These are phyloP conservation scores for Aureobasidium pullulans DNA, from an alignment of 2,329 filamentous ascomycete genomes.

Conservation along the genomic window DNA sequence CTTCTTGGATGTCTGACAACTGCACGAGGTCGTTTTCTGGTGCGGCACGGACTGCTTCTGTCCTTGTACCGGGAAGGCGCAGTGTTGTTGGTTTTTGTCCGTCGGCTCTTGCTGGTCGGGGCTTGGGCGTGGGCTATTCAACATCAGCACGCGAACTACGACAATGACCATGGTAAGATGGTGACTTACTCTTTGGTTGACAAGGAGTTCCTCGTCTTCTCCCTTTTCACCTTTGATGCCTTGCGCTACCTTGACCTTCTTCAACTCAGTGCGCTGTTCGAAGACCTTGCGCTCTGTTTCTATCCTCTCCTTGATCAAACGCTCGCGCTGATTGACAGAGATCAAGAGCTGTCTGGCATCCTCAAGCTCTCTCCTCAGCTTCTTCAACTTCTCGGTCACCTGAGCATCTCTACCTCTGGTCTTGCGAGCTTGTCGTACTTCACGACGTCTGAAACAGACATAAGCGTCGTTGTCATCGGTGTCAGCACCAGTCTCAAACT, in stretches of 20 bases:
- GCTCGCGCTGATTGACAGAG: slow-evolving; percentile 71
- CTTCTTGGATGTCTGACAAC: slow-evolving; percentile 67
- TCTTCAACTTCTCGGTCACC: slow-evolving; percentile 89
- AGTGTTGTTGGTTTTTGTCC: slow-evolving; percentile 57
- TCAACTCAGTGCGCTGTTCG: slow-evolving; percentile 71
- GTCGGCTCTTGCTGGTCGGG: slow-evolving; percentile 51
- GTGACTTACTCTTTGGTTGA: slow-evolving; percentile 77
- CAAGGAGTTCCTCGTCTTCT: slow-evolving; percentile 80
- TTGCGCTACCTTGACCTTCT: slow-evolving; percentile 80
- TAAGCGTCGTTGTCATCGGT: slow-evolving; percentile 95
- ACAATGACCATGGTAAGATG: neutral
- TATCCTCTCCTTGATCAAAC: slow-evolving; percentile 69
- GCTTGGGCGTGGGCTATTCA: slow-evolving; percentile 30
- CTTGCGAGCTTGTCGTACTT: slow-evolving; percentile 90
- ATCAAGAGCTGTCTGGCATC: slow-evolving; percentile 75
- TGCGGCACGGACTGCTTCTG: slow-evolving; percentile 53
- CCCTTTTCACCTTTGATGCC: slow-evolving; percentile 75
- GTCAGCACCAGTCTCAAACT: slow-evolving; percentile 90
- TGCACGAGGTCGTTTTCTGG: slow-evolving; percentile 72
- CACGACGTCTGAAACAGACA: slow-evolving; percentile 92
- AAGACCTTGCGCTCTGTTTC: slow-evolving; percentile 71
- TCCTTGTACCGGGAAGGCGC: slow-evolving; percentile 43
- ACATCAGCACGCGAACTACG: slow-evolving; percentile 19
- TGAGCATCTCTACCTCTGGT: slow-evolving; percentile 90
- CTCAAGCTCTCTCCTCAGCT: slow-evolving; percentile 82